Evolutionary conservation across 345 rosid species (phyloP).

Genomic region (Euphorbia tirucalli): DNA sequence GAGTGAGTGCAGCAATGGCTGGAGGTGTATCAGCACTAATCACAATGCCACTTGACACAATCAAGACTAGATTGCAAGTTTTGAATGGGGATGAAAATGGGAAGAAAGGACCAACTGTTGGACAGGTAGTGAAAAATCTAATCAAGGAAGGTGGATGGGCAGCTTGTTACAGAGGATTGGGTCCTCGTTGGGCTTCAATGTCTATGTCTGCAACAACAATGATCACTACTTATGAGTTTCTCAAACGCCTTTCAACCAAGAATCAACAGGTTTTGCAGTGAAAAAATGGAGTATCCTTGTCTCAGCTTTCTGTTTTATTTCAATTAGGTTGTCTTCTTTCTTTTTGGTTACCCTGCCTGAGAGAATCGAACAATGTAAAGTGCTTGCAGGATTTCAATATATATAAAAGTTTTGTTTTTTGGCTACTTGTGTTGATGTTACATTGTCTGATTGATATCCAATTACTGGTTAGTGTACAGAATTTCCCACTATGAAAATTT

Average conservation of each 20-base stretch:
- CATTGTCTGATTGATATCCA: background rate
- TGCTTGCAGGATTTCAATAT: constrained; percentile 8
- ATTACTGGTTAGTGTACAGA: background rate
- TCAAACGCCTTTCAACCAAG: constrained; percentile 83
- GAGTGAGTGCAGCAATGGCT: constrained; percentile 91
- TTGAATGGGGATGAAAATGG: constrained; percentile 72
- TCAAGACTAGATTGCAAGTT: constrained; percentile 90
- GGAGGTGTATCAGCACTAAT: constrained; percentile 90
- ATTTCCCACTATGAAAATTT: no score
- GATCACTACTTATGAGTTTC: constrained; percentile 96
- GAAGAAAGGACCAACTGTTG: constrained; percentile 63
- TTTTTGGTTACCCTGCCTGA: background rate
- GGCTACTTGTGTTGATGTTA: background rate
- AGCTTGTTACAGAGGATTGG: constrained; percentile 91
- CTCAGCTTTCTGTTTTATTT: background rate
- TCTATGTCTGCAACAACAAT: constrained; percentile 93
- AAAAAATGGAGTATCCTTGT: background rate
- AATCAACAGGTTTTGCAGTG: constrained; percentile 44
- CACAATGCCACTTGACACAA: constrained; percentile 93
- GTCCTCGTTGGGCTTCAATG: constrained; percentile 93
- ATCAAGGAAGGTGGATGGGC: constrained; percentile 88
- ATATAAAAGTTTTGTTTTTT: background rate
- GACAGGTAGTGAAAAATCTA: constrained; percentile 70
- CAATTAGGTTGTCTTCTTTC: background rate
- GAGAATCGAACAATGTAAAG: constrained; percentile 2